Evolutionary conservation across 106 monocot species (phyloP), one percentile per base, ranked within the genome.

Genomic region (Narthecium ossifragum): DNA sequence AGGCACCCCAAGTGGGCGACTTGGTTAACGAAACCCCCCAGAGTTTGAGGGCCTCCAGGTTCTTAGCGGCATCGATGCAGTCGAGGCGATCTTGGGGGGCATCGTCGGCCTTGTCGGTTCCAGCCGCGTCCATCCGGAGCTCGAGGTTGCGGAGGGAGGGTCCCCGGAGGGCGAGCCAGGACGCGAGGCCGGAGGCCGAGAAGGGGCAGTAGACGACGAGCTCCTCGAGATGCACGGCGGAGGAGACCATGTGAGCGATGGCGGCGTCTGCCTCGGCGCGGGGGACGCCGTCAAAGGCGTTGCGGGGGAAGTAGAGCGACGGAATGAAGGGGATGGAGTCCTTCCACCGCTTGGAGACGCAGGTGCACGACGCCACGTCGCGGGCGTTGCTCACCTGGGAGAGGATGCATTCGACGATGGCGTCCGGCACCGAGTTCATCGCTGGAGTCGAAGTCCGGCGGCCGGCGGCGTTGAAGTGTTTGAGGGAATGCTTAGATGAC

Each of bases 131-230:
- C 75, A 87, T 76, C 1, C 91, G 78, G 31, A 99, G 98, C 74
- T 99, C 98, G 8, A 99, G 79, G 1, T 55, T 8, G 7, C 81
- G 70, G 40, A 99, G 79, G 8, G 81, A 71, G 7, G 27, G 25
- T 26, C 70, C 50, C 6, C 69, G 70, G 49, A 65, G 73, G 30
- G 68, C 34, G 32, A 99, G 62, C 74, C 81, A 84, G 13, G 74
- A 74, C 17, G 66, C 55, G 8, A 99, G 84, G 22, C 57, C 52
- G 0, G 85, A 0, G 15, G 72, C 48, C 2, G 83, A 77, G 55
- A 91, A 91, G 39, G 98, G 87, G 32, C 98, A 91, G 69, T 91
- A 88, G 34, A 99, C 51, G 57, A 99, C 67, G 3, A 99, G 77
- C 67, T 91, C 84, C 61, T 88, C 68, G 1, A 99, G 60, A 4